Base-by-base conservation (phyloP, 1,284 basidiomycete species). In the Athelia psychrophila region DNA sequence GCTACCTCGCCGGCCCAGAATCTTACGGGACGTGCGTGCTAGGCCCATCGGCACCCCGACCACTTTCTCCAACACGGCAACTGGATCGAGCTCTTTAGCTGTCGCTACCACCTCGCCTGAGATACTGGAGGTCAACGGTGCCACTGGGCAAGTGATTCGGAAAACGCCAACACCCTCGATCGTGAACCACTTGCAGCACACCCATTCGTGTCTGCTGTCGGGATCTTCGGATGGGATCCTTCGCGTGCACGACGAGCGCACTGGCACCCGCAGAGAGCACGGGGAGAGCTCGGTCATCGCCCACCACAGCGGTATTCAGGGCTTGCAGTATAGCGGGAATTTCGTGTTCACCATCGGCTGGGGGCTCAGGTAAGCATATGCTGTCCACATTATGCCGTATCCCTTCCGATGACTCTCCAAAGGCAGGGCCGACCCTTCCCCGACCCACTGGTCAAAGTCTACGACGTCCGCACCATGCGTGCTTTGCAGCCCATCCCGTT, bases 381-480 rank as follows among this genome's bases (percentile, higher is more conserved):
- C n/a, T n/a, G n/a, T n/a, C n/a, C n/a, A n/a, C n/a, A n/a, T 44
- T 8, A 36, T 19, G n/a, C 27, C 27, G 13, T 13, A 30, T 6
- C 27, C 13, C 27, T 30, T 30, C 27, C 27, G 6, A 13, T 13
- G 6, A 30, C 24, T 22, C 32, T 36, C 19, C 50, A 44, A 62
- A 94, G 92, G 64, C 92, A 93, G 68, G 88, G 91, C 19, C 88
- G 91, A 44, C 93, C 95, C 1, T 81, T 91, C 48, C 89, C 93
- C 0, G 96, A 98, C 66, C 91, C 94, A 2, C 76, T 97, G 23
- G 91, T 99, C 59, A 96, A 97, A 69, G 80, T 98, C 10, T 97
- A 92, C 64, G 96, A 99, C 66, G 66, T 94, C 23, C 86, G 96
- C 25, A 89, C 80, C 38, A 81, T 98, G 73, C 84, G 87, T 32